phyloP scores from a whole-genome alignment of 805 yeast genomes.

The Cyberlindnera xylosilytica region DNA sequence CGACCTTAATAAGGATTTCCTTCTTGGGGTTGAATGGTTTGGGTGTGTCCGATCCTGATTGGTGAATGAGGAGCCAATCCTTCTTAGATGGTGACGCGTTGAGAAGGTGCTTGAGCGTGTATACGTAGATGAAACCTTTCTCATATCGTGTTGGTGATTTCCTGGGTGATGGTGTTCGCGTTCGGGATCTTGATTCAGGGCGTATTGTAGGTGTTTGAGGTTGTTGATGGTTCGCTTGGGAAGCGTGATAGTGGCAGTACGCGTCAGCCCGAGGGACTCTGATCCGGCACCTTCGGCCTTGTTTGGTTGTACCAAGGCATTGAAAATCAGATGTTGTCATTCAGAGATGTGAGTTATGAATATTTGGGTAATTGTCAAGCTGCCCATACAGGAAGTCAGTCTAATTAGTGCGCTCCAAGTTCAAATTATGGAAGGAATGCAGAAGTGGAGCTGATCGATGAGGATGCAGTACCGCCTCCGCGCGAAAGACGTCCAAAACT shows the following conservation, averaged over 20 bases:
- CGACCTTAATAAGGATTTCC: slow-evolving; percentile 24
- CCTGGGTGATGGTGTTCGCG: neutral
- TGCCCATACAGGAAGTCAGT: too few species aligned
- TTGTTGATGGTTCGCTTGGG: slow-evolving; percentile 6
- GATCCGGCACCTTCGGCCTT: slow-evolving; percentile 16
- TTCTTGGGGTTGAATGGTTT: slow-evolving; percentile 22
- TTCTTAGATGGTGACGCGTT: slow-evolving; percentile 13
- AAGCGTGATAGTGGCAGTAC: slow-evolving; percentile 20
- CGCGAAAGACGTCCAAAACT: too few species aligned
- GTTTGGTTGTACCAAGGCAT: slow-evolving; percentile 22
- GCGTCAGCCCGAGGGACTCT: neutral
- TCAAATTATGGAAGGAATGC: too few species aligned
- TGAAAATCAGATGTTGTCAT: slow-evolving; percentile 5
- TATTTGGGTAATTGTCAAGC: too few species aligned
- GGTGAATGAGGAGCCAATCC: slow-evolving; percentile 22
- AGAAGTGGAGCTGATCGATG: too few species aligned
- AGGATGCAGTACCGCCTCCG: too few species aligned
- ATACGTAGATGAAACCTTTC: slow-evolving; percentile 24
- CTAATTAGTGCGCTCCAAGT: too few species aligned
- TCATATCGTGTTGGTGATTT: neutral
- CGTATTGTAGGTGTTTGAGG: neutral
- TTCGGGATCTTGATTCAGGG: neutral
- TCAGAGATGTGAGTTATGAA: neutral
- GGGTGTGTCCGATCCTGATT: slow-evolving; percentile 1
- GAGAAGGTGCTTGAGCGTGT: slow-evolving; percentile 23